These are phyloP conservation scores for Caloboletus firmus DNA, from an alignment of 1,284 basidiomycete species.

Conservation along the genomic window DNA sequence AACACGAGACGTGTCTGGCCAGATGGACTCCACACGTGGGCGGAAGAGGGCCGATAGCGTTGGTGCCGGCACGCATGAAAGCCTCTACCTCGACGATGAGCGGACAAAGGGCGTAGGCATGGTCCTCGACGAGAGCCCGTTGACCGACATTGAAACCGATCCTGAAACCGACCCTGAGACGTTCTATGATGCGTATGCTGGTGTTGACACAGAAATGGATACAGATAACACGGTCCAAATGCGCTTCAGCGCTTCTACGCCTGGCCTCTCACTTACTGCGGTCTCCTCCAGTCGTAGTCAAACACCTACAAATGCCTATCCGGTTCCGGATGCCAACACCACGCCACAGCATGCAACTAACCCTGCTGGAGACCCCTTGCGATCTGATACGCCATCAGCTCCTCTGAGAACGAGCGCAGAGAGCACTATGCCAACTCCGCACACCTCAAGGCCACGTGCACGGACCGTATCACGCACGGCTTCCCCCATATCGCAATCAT, in stretches of 20 bases:
- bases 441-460: constrained; percentile 13
- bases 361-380: constrained; percentile 13
- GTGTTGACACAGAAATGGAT: constrained; percentile 12
- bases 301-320: constrained; percentile 25
- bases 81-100: constrained; percentile 67
- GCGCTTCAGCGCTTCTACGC: constrained; percentile 7
- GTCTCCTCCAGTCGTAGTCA: constrained; percentile 23
- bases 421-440: constrained; percentile 27
- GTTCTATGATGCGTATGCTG: constrained; percentile 30
- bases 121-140: constrained; percentile 69
- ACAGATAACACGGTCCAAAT: constrained; percentile 21
- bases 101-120: constrained; percentile 42
- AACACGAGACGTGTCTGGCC: constrained; percentile 24
- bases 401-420: constrained; percentile 33
- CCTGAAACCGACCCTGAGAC: constrained; percentile 29
- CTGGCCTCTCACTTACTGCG: background rate
- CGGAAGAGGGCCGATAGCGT: constrained; percentile 62
- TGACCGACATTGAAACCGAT: constrained; percentile 63
- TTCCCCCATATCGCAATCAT: constrained; percentile 29
- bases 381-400: constrained; percentile 26
- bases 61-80: constrained; percentile 51
- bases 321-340: constrained; percentile 15
- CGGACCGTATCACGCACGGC: constrained; percentile 23
- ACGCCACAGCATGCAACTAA: constrained; percentile 45
- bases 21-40: constrained; percentile 31